These are phyloP conservation scores for Penicillium concentricum DNA, from an alignment of 2,329 filamentous ascomycete species.

Conservation along the genomic window DNA sequence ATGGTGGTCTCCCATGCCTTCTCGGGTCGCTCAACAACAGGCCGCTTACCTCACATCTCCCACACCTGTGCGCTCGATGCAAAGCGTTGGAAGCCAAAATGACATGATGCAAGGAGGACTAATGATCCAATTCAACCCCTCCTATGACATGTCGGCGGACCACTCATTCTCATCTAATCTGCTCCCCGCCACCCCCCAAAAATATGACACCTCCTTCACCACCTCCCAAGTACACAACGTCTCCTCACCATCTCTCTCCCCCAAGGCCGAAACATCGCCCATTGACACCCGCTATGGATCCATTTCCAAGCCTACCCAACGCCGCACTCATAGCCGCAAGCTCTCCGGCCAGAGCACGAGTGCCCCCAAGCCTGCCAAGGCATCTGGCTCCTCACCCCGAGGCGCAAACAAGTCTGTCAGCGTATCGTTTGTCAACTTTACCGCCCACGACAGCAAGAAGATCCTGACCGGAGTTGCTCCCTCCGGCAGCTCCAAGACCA, in stretches of 20 bases:
- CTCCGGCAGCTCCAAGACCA: slow-evolving; percentile 88
- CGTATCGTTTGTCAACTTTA: slow-evolving; percentile 83
- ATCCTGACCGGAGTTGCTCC: slow-evolving; percentile 90
- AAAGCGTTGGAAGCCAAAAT: slow-evolving; percentile 29
- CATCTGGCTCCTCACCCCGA: slow-evolving; percentile 32
- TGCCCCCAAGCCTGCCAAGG: slow-evolving; percentile 33
- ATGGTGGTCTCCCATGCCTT: slow-evolving; percentile 44
- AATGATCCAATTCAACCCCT: slow-evolving; percentile 40
- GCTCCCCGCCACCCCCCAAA: slow-evolving; percentile 21
- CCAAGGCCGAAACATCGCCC: slow-evolving; percentile 33
- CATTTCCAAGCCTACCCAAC: slow-evolving; percentile 29
- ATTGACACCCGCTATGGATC: slow-evolving; percentile 26
- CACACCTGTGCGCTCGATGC: slow-evolving; percentile 33
- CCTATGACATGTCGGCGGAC: slow-evolving; percentile 36
- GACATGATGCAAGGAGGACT: slow-evolving; percentile 41
- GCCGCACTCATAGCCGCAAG: slow-evolving; percentile 43
- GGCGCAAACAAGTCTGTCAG: slow-evolving; percentile 44
- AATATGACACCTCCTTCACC: slow-evolving; percentile 30
- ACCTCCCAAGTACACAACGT: slow-evolving; percentile 28
- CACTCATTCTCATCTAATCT: slow-evolving; percentile 29
- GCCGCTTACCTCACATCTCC: slow-evolving; percentile 38
- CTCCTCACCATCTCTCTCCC: slow-evolving; percentile 42
- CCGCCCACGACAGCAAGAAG: slow-evolving; percentile 71
- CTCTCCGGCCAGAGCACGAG: slow-evolving; percentile 38
- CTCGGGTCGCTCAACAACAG: slow-evolving; percentile 36